A percentile compares a stretch with the other conserved stretches of the same genome.
phyloP scores from a whole-genome alignment of 1,139 yeast genomes.

The Casaregolazyma lundiana region DNA sequence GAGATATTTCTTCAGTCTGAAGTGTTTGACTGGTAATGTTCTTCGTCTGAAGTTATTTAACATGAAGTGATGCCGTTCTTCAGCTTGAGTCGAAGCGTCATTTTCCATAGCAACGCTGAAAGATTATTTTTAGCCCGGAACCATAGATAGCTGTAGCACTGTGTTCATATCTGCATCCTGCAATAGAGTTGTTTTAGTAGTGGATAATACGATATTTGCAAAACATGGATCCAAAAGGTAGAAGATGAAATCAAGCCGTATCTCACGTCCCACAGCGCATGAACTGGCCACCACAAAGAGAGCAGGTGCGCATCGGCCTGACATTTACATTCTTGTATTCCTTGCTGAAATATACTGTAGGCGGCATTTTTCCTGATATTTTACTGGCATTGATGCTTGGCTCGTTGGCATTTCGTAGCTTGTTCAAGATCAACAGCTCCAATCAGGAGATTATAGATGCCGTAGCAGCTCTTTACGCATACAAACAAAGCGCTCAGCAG shows the following conservation, averaged over 20 bases:
- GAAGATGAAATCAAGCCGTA: too few relatives aligned
- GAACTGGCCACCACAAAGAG: not conserved
- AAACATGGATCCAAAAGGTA: too few relatives aligned
- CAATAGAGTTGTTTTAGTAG: too few relatives aligned
- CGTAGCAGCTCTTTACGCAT: conserved; percentile 46
- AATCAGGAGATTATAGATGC: conserved; percentile 38
- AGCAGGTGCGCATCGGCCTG: not conserved
- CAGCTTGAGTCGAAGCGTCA: not conserved
- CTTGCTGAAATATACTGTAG: conserved; percentile 7
- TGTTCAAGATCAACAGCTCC: conserved; percentile 8
- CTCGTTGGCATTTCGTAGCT: conserved; percentile 31
- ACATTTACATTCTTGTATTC: conserved; percentile 7
- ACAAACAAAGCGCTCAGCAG: conserved; percentile 38
- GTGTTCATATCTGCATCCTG: too few relatives aligned
- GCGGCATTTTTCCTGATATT: conserved; percentile 10
- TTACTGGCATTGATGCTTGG: conserved; percentile 21
- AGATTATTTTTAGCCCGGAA: too few relatives aligned
- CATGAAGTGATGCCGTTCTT: not conserved
- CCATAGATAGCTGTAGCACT: too few relatives aligned
- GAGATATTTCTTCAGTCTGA: conserved; percentile 59
- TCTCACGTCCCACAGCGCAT: too few relatives aligned
- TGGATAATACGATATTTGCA: too few relatives aligned
- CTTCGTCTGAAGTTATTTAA: not conserved
- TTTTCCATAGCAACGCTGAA: too few relatives aligned
- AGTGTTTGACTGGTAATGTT: conserved; percentile 51